Evolutionary conservation across 2,329 filamentous ascomycete genomes (phyloP).

Genomic region (Aspergillus novofumigatus): DNA sequence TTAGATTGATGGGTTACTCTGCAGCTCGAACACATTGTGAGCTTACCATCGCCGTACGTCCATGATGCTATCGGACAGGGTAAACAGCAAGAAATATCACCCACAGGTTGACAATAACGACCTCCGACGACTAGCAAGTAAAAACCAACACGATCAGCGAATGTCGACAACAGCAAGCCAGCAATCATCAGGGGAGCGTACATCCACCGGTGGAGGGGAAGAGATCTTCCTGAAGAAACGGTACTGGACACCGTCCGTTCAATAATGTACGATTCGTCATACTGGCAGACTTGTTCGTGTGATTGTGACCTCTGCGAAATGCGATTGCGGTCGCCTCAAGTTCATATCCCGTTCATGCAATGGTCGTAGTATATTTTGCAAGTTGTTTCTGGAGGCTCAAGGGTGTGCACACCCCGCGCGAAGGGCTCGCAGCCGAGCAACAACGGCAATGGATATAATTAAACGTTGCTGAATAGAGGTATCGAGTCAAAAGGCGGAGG

Average conservation of each 20-base stretch:
- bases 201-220: conserved; percentile 64
- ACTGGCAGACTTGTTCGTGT: conserved; percentile 5
- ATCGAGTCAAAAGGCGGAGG: conserved; percentile 1
- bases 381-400: background rate
- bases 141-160: conserved; percentile 17
- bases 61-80: conserved; percentile 86
- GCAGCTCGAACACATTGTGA: background rate
- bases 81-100: conserved; percentile 68
- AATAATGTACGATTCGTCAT: conserved; percentile 21
- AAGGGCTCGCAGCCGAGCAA: conserved; percentile 18
- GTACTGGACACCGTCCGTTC: conserved; percentile 57
- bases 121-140: conserved; percentile 52
- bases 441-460: conserved; percentile 8
- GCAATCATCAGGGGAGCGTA: conserved; percentile 41
- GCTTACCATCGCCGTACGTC: conserved; percentile 56
- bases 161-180: background rate
- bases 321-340: conserved; percentile 6
- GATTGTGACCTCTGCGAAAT: conserved; percentile 2
- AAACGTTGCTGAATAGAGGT: conserved; percentile 4
- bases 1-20: background rate
- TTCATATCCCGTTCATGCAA: conserved; percentile 11
- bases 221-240: conserved; percentile 62
- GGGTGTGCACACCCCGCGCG: conserved; percentile 15
- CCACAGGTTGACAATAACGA: conserved; percentile 54
- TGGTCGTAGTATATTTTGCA: background rate